Conservation (phyloP, 176 grass and related monocot species). For the Avena eriantha region DNA sequence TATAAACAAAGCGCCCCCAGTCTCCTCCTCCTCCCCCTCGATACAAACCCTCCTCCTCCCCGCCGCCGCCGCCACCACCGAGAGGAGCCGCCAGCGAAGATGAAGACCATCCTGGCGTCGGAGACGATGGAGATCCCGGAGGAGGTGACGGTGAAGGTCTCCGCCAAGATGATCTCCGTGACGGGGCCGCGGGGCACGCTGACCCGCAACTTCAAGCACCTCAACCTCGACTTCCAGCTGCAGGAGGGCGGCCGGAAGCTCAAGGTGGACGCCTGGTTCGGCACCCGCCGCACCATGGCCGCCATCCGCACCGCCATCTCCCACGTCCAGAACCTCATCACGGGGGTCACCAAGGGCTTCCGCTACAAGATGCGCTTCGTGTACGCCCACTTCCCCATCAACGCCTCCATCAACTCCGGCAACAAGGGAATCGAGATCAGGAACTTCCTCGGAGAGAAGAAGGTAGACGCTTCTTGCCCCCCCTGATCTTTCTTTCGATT, state of each 20-base stretch:
- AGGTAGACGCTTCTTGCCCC: conserved; percentile 9
- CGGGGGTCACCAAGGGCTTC: conserved; percentile 79
- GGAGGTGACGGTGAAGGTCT: conserved; percentile 69
- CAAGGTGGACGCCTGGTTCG: conserved; percentile 96
- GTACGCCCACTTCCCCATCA: conserved; percentile 94
- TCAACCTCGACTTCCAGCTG: conserved; percentile 96
- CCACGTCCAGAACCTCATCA: conserved; percentile 94
- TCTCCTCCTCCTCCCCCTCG: neutral
- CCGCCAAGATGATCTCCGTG: conserved; percentile 71
- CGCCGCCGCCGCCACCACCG: conserved; percentile 1
- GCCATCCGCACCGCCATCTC: conserved; percentile 94
- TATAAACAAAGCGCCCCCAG: neutral
- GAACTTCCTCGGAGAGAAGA: conserved; percentile 96
- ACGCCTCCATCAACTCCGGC: conserved; percentile 76
- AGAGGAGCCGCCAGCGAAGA: conserved; percentile 41
- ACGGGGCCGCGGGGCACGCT: conserved; percentile 83
- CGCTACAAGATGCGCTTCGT: conserved; percentile 95
- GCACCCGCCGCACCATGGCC: conserved; percentile 85
- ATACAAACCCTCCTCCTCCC: neutral
- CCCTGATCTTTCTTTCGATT: neutral
- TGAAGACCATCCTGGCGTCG: conserved; percentile 91
- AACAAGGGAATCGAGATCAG: conserved; percentile 84
- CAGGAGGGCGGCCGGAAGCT: conserved; percentile 74
- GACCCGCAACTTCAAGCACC: conserved; percentile 90
- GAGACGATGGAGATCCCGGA: conserved; percentile 90